A percentile compares a stretch with the other conserved stretches of the same genome.
Conservation (phyloP, 73 alveolate species). For the Paramecium sexaurelia region DNA sequence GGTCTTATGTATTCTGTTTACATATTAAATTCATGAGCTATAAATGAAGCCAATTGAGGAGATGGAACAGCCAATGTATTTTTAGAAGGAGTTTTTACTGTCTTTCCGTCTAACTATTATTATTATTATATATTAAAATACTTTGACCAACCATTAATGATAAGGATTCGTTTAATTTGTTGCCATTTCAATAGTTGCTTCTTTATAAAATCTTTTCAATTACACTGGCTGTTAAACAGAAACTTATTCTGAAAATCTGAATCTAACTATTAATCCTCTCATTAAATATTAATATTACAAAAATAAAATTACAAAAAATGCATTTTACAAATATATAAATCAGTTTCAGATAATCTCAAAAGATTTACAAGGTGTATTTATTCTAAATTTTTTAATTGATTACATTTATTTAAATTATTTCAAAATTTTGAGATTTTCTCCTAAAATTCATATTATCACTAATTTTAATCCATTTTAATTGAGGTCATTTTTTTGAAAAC, state of each 20-base stretch:
- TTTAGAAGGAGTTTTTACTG: slow-evolving; percentile 59
- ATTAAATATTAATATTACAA: neutral
- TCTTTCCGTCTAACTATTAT: slow-evolving; percentile 57
- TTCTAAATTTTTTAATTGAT: too few species aligned
- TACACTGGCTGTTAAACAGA: neutral
- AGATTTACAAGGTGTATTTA: too few species aligned
- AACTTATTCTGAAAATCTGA: neutral
- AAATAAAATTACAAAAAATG: neutral
- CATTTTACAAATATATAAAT: neutral
- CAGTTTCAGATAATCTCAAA: too few species aligned
- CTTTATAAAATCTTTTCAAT: slow-evolving; percentile 28
- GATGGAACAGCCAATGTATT: slow-evolving; percentile 66
- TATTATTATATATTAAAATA: neutral
- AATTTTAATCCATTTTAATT: neutral
- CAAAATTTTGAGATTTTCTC: neutral
- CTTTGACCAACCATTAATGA: slow-evolving; percentile 33
- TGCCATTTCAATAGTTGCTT: neutral
- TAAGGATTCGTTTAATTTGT: neutral
- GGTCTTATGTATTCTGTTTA: slow-evolving; percentile 53
- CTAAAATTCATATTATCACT: neutral
- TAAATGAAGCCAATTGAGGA: slow-evolving; percentile 51
- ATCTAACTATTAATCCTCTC: slow-evolving; percentile 24
- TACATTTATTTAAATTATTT: too few species aligned
- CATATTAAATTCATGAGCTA: slow-evolving; percentile 70
- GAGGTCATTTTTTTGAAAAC: neutral